Evolutionary conservation across 1,284 basidiomycete species (phyloP), one percentile per base, ranked within the genome.

Genomic region (Xerocomus minutiporus): DNA sequence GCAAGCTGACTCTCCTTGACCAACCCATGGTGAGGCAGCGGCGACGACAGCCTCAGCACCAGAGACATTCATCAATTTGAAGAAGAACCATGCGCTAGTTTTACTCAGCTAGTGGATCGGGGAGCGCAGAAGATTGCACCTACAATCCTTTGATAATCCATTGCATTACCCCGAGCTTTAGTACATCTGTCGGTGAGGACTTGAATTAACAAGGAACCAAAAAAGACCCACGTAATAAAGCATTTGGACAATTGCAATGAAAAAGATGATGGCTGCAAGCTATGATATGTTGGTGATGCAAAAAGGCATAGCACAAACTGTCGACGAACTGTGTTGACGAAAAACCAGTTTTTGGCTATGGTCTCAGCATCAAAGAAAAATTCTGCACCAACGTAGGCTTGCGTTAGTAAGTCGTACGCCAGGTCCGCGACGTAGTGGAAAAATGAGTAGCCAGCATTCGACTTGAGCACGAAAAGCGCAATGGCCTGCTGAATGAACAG

Each of bases 31-130:
- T 1, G 91, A 93, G 15, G 92, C 86, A 48, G 92, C 86, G 35
- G 93, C 93, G 48, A 95, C 91, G 58, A 95, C 88, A 34, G 93
- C 91, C 67, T 95, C 93, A 6, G 91, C 93, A 62, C 93, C 93
- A 26, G 89, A 91, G 29, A 92, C 80, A 58, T 88, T 83, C 82
- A 94, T 81, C 49, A 88, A 71, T 71, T 92, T 92, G 78, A 90
- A 91, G 80, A 96, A 95, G 74, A 95, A 81, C 91, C 90, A 93
- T 5, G 91, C 93, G 63, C 86, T 88, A 56, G 29, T 40, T 42
- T 31, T 48, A 50, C 38, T 57, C 25, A 23, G 51, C 44, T 28
- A 50, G n/a, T 45, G 23, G 17, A 12, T 15, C 34, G 8, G 20
- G 41, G 34, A 36, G 8, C 1, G 23, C 20, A 50, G 46, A 35